phyloP scores from a whole-genome alignment of 306 rosid genomes.

The Glycine tomentella region DNA sequence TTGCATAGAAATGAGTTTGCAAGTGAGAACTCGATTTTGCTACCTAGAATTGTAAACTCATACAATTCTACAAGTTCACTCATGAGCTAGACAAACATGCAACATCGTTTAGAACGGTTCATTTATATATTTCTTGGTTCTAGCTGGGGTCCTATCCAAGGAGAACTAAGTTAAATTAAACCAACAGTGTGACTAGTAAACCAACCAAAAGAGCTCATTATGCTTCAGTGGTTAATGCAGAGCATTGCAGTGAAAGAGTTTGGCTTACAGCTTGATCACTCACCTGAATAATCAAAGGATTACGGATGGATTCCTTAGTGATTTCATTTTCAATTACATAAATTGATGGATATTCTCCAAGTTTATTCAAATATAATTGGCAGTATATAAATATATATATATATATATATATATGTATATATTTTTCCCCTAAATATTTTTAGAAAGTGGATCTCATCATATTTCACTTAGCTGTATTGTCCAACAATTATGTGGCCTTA shows the following conservation, averaged over 20 bases:
- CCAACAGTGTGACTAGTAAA: neutral
- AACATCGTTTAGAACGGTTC: slow-evolving; percentile 7
- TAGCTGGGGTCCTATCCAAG: neutral
- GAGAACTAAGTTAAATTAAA: neutral
- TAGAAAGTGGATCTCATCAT: neutral
- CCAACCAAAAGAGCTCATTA: neutral
- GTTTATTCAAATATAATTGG: slow-evolving; percentile 27
- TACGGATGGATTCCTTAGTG: slow-evolving; percentile 14
- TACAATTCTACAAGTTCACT: neutral
- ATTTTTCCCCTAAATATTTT: neutral
- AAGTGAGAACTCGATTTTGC: neutral
- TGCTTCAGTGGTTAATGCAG: neutral
- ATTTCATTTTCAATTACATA: slow-evolving; percentile 37
- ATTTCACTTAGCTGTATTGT: slow-evolving; percentile 35
- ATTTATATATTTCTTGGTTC: neutral
- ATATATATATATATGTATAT: no score
- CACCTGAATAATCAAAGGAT: slow-evolving; percentile 8
- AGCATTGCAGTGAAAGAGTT: slow-evolving; percentile 7
- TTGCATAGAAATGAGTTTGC: neutral
- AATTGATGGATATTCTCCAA: slow-evolving; percentile 6
- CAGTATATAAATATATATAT: neutral
- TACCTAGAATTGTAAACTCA: neutral
- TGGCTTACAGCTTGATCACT: slow-evolving; percentile 21
- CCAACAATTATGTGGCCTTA: neutral
- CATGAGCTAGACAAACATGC: neutral